Base-by-base conservation (phyloP, 805 yeast species). In the Schwanniomyces vanrijiae region DNA sequence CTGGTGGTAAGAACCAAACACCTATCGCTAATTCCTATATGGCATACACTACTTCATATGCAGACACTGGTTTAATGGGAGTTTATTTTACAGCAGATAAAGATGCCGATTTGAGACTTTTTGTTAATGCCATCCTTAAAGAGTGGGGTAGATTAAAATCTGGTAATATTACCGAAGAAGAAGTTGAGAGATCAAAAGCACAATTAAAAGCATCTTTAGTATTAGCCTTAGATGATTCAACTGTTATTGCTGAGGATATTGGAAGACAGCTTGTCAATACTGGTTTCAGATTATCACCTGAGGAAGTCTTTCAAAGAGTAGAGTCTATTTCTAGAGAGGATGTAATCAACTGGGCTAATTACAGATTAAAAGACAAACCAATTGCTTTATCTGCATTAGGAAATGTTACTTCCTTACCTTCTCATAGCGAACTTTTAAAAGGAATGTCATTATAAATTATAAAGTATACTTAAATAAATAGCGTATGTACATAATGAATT, bases 21-120 rank as follows among this genome's bases (percentile, higher is more conserved):
- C 87, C 90, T 2, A 71, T 90, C 49, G 97, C 97, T 46, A 94
- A 94, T 70, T 88, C 96, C 6, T 94, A 86, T 72, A 87, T 90
- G 96, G 90, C 97, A 5, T 94, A 92, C 71, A 88, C 96, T 25
- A 94, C 99, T 2, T 88, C 96, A 1, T 94, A 94, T 69, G 91
- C 97, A 9, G 99, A 94, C 69, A 88, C 97, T 10, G 99, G 99
- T 7, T 73, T 94, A 45, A 92, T 97, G 97, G 99, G 99, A 29
- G 86, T 92, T 58, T 94, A 94, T 64, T 77, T 94, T 50, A 89
- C 90, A 6, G 82, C 95, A 19, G 97, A 92, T 56, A 84, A 83
- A 60, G 78, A 78, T 52, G 77, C 83, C 25, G 75, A 87, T 53
- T 74, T 88, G 56, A 82, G 80, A 54, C 75, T 80, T 33, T 80